Evolutionary conservation across 2,329 filamentous ascomycete species (phyloP).

Genomic region (Trichoderma breve): DNA sequence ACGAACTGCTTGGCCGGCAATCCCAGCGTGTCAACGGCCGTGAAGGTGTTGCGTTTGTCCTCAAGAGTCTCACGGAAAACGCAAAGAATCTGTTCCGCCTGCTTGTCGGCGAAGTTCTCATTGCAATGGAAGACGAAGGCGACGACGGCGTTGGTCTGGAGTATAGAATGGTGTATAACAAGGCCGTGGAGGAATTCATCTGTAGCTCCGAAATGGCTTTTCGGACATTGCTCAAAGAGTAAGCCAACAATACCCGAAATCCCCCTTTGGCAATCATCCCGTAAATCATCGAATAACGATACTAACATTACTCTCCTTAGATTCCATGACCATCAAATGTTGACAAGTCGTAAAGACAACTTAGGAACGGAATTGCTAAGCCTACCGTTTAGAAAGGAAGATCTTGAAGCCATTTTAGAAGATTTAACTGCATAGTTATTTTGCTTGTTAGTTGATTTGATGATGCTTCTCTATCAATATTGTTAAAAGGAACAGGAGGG

Average conservation of each 20-base stretch:
- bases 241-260: slow-evolving; percentile 31
- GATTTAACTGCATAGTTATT: slow-evolving; percentile 47
- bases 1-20: slow-evolving; percentile 79
- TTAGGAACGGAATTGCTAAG: slow-evolving; percentile 82
- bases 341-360: slow-evolving; percentile 81
- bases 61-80: slow-evolving; percentile 88
- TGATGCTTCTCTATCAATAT: background rate
- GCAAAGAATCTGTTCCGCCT: slow-evolving; percentile 83
- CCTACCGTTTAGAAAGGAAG: slow-evolving; percentile 81
- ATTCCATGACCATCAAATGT: slow-evolving; percentile 97
- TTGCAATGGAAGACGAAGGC: slow-evolving; percentile 63
- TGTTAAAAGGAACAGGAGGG: background rate
- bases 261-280: background rate
- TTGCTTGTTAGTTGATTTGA: background rate
- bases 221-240: slow-evolving; percentile 90
- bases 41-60: slow-evolving; percentile 87
- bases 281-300: background rate
- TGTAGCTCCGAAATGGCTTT: slow-evolving; percentile 97
- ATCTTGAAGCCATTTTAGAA: slow-evolving; percentile 84
- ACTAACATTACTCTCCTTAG: slow-evolving; percentile 37
- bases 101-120: slow-evolving; percentile 79
- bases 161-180: slow-evolving; percentile 89
- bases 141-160: slow-evolving; percentile 68
- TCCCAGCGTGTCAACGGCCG: slow-evolving; percentile 79
- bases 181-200: slow-evolving; percentile 94